phyloP scores from a whole-genome alignment of 2,329 filamentous ascomycete genomes.

The Bimuria novae-zelandiae region DNA sequence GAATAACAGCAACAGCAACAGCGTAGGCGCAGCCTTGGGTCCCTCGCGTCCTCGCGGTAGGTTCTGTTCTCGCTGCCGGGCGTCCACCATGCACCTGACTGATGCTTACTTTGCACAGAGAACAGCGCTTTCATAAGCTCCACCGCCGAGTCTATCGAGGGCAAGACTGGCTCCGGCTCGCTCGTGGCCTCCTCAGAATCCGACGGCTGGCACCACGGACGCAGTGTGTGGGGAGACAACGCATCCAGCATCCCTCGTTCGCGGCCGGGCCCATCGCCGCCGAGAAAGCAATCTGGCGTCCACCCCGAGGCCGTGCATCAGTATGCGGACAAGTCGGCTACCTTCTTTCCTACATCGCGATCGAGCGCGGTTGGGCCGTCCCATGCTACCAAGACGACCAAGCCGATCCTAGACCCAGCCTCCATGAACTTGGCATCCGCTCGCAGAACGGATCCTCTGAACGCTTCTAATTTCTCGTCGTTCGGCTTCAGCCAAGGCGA shows the following conservation, averaged over 20 bases:
- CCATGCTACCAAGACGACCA: conserved; percentile 29
- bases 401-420: conserved; percentile 40
- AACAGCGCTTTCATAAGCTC: conserved; percentile 31
- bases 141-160: conserved; percentile 49
- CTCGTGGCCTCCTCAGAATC: conserved; percentile 71
- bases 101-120: conserved; percentile 33
- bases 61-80: no score
- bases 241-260: conserved; percentile 37
- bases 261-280: conserved; percentile 43
- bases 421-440: conserved; percentile 37
- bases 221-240: conserved; percentile 64
- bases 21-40: conserved; percentile 33
- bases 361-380: conserved; percentile 26
- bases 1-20: conserved; percentile 30
- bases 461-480: conserved; percentile 36
- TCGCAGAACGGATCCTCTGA: conserved; percentile 36
- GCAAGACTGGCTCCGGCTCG: conserved; percentile 70
- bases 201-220: conserved; percentile 63
- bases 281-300: conserved; percentile 44
- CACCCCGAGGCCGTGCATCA: conserved; percentile 41
- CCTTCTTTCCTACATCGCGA: conserved; percentile 36
- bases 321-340: conserved; percentile 33
- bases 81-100: neutral
- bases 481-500: conserved; percentile 41
- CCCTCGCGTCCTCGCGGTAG: conserved; percentile 42